A percentile compares a stretch with the other conserved stretches of the same genome.
Conservation (phyloP, 768 basidiomycete species). For the Gyrodon lividus region DNA sequence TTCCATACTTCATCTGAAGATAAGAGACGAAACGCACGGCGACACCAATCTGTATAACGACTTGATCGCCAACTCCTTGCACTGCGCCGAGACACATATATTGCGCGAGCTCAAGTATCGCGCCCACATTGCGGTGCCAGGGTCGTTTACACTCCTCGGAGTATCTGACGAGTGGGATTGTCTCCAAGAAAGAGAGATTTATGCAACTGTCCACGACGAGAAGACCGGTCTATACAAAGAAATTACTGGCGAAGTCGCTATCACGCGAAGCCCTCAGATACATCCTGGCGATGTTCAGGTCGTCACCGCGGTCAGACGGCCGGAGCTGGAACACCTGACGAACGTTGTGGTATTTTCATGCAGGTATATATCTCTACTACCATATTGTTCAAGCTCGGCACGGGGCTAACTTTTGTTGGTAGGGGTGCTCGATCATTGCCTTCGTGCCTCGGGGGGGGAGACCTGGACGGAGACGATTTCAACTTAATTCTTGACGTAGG, state of each 20-base stretch:
- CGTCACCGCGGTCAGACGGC: slow-evolving; percentile 41
- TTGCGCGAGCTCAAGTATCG: slow-evolving; percentile 52
- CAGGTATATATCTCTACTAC: slow-evolving; percentile 30
- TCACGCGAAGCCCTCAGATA: slow-evolving; percentile 53
- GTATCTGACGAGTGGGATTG: slow-evolving; percentile 52
- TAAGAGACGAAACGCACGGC: slow-evolving; percentile 10
- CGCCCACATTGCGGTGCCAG: slow-evolving; percentile 49
- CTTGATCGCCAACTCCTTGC: slow-evolving; percentile 37
- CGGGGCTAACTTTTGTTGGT: slow-evolving; percentile 6
- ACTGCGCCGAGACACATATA: slow-evolving; percentile 43
- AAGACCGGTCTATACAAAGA: slow-evolving; percentile 22
- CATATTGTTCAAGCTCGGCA: background rate
- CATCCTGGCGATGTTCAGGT: slow-evolving; percentile 49
- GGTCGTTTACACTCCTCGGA: slow-evolving; percentile 49
- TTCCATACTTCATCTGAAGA: slow-evolving; percentile 30
- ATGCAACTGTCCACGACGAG: slow-evolving; percentile 39
- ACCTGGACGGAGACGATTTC: slow-evolving; percentile 53
- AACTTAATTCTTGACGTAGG: slow-evolving; percentile 46
- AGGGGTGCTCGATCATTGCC: slow-evolving; percentile 46
- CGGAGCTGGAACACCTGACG: slow-evolving; percentile 38
- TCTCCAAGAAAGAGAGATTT: slow-evolving; percentile 47
- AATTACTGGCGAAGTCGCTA: slow-evolving; percentile 40
- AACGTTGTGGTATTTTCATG: slow-evolving; percentile 54
- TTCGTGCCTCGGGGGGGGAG: slow-evolving; percentile 51
- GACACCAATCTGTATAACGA: slow-evolving; percentile 28